phyloP scores from a whole-genome alignment of 2,329 filamentous ascomycete species.

The Xylariaceae sp. region DNA sequence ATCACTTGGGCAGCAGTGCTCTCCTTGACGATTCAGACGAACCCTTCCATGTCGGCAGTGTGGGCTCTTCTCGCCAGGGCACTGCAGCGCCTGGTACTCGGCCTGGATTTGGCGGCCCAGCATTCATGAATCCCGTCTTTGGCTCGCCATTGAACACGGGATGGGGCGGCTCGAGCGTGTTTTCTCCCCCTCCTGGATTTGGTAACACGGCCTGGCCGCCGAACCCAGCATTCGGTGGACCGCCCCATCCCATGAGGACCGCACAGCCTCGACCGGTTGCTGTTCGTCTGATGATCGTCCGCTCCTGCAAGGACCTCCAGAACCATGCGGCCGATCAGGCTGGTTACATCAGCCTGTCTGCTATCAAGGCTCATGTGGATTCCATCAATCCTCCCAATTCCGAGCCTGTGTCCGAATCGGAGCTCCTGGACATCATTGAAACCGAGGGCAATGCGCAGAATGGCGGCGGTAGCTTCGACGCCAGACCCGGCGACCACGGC shows the following conservation, averaged over 20 bases:
- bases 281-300: conserved; percentile 67
- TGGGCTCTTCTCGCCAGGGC: conserved; percentile 33
- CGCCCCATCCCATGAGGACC: conserved; percentile 30
- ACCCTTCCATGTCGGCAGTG: conserved; percentile 31
- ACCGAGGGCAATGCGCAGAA: conserved; percentile 82
- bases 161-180: conserved; percentile 34
- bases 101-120: conserved; percentile 32
- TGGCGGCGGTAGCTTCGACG: conserved; percentile 81
- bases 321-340: conserved; percentile 38
- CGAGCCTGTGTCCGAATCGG: conserved; percentile 44
- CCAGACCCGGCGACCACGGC: conserved; percentile 44
- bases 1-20: conserved; percentile 84
- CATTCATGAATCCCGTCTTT: conserved; percentile 36
- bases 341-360: conserved; percentile 62
- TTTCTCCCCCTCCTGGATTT: conserved; percentile 41
- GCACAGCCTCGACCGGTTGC: conserved; percentile 58
- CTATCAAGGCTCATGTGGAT: conserved; percentile 59
- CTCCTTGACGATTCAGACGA: conserved; percentile 69
- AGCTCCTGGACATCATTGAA: conserved; percentile 79
- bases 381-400: conserved; percentile 44
- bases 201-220: conserved; percentile 29
- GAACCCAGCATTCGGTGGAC: conserved; percentile 23
- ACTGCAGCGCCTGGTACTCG: conserved; percentile 45
- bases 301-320: conserved; percentile 62
- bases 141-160: conserved; percentile 17